Base-by-base conservation (phyloP, 306 rosid species). In the Senna tora region DNA sequence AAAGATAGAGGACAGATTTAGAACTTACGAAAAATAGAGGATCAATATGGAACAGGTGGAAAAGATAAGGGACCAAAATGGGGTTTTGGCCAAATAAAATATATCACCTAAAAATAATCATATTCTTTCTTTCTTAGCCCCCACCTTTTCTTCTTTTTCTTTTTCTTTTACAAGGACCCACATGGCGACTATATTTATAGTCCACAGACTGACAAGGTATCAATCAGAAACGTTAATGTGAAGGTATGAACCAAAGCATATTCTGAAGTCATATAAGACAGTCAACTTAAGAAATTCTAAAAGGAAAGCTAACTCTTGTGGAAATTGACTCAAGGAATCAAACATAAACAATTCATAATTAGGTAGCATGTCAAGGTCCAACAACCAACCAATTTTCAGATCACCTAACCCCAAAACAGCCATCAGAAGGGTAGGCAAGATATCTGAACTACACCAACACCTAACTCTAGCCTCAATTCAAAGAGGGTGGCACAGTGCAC, bases 401-500 rank as follows among this genome's bases (percentile, higher is more conserved):
- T 59, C 81, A 81, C 84, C 78, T 74, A 72, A 57, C 81, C 71
- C 47, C 66, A 54, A 17, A 61, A 67, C 0, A 59, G 19, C 53
- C 71, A 51, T 50, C 41, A 16, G 34, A 54, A 41, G 16, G 65
- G 43, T 41, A 39, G 60, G 34, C 19, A 34, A 38, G 43, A 38
- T 61, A 69, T 21, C 2, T 0, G 11, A 15, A 17, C 5, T 4
- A 32, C 28, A 51, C 39, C 15, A 39, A 22, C 34, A 22, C 59
- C 66, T 6, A 33, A 20, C 60, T 14, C 42, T 32, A 19, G 17
- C 68, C 73, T 62, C 46, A 41, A n/a, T n/a, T n/a, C n/a, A n/a
- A n/a, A n/a, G n/a, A n/a, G n/a, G n/a, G n/a, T n/a, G n/a, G n/a
- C n/a, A n/a, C n/a, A n/a, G n/a, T n/a, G n/a, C n/a, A n/a, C n/a